phyloP scores from a whole-genome alignment of 768 basidiomycete species.

The Trametes cinnabarina region DNA sequence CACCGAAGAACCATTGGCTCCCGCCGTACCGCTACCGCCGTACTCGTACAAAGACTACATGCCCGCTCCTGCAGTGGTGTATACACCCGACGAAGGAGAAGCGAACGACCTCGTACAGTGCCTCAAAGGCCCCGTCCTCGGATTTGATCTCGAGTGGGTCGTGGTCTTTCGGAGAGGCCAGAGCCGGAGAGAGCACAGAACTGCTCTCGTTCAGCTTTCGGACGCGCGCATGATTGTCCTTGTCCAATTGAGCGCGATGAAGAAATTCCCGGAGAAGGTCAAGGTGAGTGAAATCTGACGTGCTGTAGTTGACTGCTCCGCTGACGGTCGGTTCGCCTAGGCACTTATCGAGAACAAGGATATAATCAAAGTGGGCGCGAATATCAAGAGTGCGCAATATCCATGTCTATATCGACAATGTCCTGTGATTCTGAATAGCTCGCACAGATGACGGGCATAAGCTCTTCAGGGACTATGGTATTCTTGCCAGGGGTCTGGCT shows the following conservation, averaged over 20 bases:
- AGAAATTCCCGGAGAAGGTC: constrained; percentile 43
- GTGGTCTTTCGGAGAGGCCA: constrained; percentile 33
- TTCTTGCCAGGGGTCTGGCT: constrained; percentile 41
- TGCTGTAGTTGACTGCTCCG: background rate
- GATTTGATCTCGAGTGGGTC: constrained; percentile 54
- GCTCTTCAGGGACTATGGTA: constrained; percentile 45
- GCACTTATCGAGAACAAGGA: constrained; percentile 43
- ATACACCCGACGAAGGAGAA: constrained; percentile 40
- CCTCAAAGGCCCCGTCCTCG: constrained; percentile 42
- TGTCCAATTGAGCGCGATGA: constrained; percentile 49
- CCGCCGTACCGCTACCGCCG: constrained; percentile 21
- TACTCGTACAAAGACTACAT: constrained; percentile 41
- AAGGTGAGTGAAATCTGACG: constrained; percentile 30
- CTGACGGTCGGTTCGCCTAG: constrained; percentile 24
- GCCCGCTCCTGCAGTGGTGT: constrained; percentile 36
- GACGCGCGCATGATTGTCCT: constrained; percentile 44
- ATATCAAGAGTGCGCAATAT: constrained; percentile 51
- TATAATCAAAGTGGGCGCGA: constrained; percentile 46
- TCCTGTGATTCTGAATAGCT: too few species aligned
- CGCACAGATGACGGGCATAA: constrained; percentile 47
- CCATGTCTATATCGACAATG: constrained; percentile 17
- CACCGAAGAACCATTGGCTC: background rate
- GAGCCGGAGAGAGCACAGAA: constrained; percentile 30
- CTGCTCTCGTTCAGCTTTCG: constrained; percentile 47
- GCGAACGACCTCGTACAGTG: constrained; percentile 40